These are phyloP conservation scores for Aspergillus novoparasiticus DNA, from an alignment of 2,329 filamentous ascomycete genomes.

Conservation along the genomic window DNA sequence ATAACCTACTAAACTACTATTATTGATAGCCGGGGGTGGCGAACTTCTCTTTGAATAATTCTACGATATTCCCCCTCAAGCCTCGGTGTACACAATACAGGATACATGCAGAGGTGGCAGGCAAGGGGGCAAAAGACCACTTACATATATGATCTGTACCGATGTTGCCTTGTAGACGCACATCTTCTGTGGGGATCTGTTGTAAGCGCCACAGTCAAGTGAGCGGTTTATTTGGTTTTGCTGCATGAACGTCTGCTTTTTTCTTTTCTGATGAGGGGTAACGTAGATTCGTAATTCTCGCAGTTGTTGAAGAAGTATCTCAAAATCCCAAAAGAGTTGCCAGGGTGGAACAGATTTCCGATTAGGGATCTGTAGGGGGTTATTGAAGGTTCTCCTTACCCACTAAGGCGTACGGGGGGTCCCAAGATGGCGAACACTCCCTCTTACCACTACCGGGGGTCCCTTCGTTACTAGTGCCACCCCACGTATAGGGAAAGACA, in stretches of 20 bases:
- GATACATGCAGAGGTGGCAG: neutral
- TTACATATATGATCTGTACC: slow-evolving; percentile 1
- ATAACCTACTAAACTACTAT: too few relatives aligned
- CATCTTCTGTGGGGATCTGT: neutral
- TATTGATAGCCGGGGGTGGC: neutral
- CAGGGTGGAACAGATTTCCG: slow-evolving; percentile 1
- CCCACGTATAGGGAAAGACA: neutral
- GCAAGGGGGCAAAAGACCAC: neutral
- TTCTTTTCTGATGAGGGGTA: neutral
- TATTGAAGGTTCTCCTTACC: neutral
- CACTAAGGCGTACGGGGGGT: neutral
- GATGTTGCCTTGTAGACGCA: neutral
- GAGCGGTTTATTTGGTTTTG: neutral
- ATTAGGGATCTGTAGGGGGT: neutral
- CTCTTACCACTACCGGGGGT: neutral
- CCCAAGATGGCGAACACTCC: neutral
- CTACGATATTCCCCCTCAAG: neutral
- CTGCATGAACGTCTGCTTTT: neutral
- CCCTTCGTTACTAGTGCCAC: neutral
- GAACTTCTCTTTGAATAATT: neutral
- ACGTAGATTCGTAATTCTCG: neutral
- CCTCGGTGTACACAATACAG: neutral
- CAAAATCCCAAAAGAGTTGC: neutral
- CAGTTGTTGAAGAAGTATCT: neutral
- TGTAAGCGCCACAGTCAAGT: neutral